These are phyloP conservation scores for Centaurea solstitialis DNA, from an alignment of 129 eudicot species.

Conservation along the genomic window DNA sequence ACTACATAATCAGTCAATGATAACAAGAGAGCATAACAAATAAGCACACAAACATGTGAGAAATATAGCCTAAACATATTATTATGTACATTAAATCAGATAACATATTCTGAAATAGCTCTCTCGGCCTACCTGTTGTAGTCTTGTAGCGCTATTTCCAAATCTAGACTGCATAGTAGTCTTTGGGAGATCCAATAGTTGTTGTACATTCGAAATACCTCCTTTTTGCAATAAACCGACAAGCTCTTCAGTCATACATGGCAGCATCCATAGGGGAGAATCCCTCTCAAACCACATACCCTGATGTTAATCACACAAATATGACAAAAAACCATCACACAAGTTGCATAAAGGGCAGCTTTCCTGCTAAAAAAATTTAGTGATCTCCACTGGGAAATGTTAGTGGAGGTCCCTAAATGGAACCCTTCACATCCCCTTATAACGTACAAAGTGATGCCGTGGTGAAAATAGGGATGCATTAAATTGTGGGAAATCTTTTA, in stretches of 20 bases:
- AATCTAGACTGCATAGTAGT: constrained; percentile 50
- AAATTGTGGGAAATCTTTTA: too few species aligned
- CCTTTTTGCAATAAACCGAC: constrained; percentile 44
- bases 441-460: neutral
- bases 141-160: constrained; percentile 50
- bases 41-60: neutral
- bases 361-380: constrained; percentile 4
- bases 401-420: neutral
- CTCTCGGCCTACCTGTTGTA: constrained; percentile 61
- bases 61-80: too few species aligned
- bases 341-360: neutral
- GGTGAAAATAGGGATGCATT: neutral
- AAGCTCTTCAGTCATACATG: constrained; percentile 81
- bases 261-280: constrained; percentile 86
- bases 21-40: neutral
- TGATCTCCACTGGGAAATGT: neutral
- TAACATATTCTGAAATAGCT: neutral
- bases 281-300: constrained; percentile 86
- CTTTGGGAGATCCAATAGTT: constrained; percentile 62
- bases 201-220: constrained; percentile 62
- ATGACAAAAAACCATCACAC: neutral
- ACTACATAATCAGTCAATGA: neutral
- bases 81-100: neutral
- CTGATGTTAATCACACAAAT: constrained; percentile 34
- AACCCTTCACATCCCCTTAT: too few species aligned